phyloP scores from a whole-genome alignment of 1,284 basidiomycete species.

The Amylostereum areolatum region DNA sequence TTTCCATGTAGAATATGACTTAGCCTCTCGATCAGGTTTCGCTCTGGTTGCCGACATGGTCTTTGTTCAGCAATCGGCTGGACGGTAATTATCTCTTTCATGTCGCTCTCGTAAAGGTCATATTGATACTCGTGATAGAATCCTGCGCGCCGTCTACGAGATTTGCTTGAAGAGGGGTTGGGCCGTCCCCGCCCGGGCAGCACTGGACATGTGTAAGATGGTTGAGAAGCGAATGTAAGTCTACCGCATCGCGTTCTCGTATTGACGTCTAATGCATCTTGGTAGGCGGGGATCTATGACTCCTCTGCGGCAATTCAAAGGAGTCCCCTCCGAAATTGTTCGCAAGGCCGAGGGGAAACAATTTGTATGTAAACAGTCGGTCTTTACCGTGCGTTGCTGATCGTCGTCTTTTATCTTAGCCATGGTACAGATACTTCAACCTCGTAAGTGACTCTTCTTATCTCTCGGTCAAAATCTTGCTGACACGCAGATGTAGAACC shows the following conservation, averaged over 20 bases:
- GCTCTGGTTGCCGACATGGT: slow-evolving; percentile 99
- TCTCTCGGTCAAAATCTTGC: no score
- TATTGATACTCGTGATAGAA: slow-evolving; percentile 41
- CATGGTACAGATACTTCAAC: slow-evolving; percentile 96
- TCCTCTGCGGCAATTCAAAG: slow-evolving; percentile 1
- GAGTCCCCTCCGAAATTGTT: slow-evolving; percentile 78
- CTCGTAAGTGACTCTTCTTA: no score
- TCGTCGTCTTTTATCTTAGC: slow-evolving; percentile 34
- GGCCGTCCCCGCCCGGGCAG: slow-evolving; percentile 89
- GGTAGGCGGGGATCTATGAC: neutral
- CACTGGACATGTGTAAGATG: slow-evolving; percentile 97
- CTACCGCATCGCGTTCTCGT: no score
- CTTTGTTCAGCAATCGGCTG: slow-evolving; percentile 89
- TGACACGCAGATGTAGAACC: no score
- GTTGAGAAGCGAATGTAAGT: slow-evolving; percentile 87
- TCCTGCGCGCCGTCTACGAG: slow-evolving; percentile 96
- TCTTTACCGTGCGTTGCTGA: slow-evolving; percentile 6
- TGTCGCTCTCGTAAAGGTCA: neutral
- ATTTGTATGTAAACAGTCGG: slow-evolving; percentile 64
- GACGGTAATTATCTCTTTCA: slow-evolving; percentile 44
- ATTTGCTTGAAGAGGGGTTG: slow-evolving; percentile 99
- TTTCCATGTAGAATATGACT: no score
- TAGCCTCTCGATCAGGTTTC: no score
- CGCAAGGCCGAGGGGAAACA: slow-evolving; percentile 96
- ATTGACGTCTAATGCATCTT: no score